Percentiles rank a stretch among this genome's conserved stretches.
Evolutionary conservation across 306 rosid genomes (phyloP).

Genomic region (Trifolium dubium): DNA sequence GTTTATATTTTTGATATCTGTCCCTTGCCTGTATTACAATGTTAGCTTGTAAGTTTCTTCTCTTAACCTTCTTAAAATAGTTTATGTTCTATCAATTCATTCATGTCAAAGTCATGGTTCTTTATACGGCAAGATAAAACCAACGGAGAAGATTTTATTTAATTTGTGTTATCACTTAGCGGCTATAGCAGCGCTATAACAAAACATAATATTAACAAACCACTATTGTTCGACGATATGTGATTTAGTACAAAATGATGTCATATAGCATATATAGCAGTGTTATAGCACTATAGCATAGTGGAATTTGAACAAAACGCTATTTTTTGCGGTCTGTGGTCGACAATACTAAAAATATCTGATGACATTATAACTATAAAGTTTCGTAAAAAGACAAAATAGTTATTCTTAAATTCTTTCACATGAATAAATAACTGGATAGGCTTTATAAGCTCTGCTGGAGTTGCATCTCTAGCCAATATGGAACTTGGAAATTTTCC

Average conservation of each 20-base stretch:
- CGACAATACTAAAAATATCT: too few relatives aligned
- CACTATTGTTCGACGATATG: neutral
- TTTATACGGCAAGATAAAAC: neutral
- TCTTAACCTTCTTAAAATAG: slow-evolving; percentile 12
- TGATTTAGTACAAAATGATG: neutral
- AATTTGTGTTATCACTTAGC: neutral
- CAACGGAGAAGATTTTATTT: neutral
- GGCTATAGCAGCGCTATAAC: neutral
- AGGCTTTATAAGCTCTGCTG: neutral
- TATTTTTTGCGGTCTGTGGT: too few relatives aligned
- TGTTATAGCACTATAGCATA: neutral
- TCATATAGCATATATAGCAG: too few relatives aligned
- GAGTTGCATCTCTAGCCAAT: neutral
- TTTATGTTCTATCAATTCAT: slow-evolving; percentile 1
- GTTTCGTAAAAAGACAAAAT: neutral
- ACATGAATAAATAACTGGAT: neutral
- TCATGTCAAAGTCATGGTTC: slow-evolving; percentile 17
- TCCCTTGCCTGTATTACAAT: slow-evolving; percentile 79
- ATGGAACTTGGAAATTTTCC: neutral
- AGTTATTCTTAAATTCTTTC: neutral
- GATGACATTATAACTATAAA: neutral
- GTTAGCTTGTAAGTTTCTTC: slow-evolving; percentile 67
- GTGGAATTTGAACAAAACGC: neutral
- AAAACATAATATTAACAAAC: neutral
- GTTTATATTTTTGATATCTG: slow-evolving; percentile 66